These are phyloP conservation scores for Clarireedia paspali DNA, from an alignment of 2,329 filamentous ascomycete genomes.

Conservation along the genomic window DNA sequence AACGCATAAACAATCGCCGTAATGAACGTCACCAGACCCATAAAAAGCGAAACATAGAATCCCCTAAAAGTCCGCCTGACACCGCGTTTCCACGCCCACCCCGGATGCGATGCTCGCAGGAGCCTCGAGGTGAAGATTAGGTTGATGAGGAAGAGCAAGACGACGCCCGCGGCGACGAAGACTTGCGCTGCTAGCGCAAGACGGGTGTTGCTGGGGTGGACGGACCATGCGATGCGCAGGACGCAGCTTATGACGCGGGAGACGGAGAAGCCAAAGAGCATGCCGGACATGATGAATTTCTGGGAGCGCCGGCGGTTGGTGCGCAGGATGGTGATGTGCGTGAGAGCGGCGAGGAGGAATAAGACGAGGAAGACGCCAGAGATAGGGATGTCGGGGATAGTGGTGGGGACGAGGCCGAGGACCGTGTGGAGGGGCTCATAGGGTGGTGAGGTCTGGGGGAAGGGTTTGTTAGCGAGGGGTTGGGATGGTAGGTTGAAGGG, in stretches of 20 bases:
- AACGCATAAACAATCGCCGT: slow-evolving; percentile 17
- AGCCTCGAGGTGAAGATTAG: slow-evolving; percentile 69
- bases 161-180: slow-evolving; percentile 33
- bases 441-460: slow-evolving; percentile 10
- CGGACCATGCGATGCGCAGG: slow-evolving; percentile 41
- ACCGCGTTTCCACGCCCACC: slow-evolving; percentile 56
- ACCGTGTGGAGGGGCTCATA: slow-evolving; percentile 35
- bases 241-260: slow-evolving; percentile 40
- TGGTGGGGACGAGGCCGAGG: slow-evolving; percentile 51
- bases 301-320: slow-evolving; percentile 30
- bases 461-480: not conserved
- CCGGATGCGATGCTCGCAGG: slow-evolving; percentile 62
- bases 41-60: slow-evolving; percentile 54
- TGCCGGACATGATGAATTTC: slow-evolving; percentile 51
- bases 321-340: slow-evolving; percentile 50
- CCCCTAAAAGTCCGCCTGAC: slow-evolving; percentile 30
- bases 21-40: slow-evolving; percentile 56
- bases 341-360: slow-evolving; percentile 44
- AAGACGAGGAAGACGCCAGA: slow-evolving; percentile 53
- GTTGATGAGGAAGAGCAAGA: slow-evolving; percentile 71
- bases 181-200: slow-evolving; percentile 1
- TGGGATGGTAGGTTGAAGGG: not conserved
- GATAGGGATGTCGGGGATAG: slow-evolving; percentile 55
- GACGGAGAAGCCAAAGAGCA: slow-evolving; percentile 52
- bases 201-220: not conserved